phyloP scores from a whole-genome alignment of 1,139 yeast genomes.

The Meyerozyma guilliermondii region DNA sequence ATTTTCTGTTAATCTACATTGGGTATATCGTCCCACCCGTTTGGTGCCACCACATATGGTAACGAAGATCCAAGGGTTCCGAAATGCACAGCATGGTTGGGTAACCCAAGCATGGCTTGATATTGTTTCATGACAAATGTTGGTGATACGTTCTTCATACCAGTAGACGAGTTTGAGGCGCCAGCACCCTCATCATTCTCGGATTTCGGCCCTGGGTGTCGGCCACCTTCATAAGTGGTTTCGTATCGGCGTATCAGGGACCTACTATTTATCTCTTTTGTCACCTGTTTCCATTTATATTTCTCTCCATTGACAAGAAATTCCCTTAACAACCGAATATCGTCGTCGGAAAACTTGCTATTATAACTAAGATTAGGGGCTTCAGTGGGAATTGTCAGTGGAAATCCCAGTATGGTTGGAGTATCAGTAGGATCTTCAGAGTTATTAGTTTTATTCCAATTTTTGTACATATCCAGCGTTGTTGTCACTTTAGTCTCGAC shows the following conservation, averaged over 20 bases:
- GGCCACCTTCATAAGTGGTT: conserved; percentile 1
- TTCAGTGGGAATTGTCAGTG: not conserved
- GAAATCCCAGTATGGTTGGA: not conserved
- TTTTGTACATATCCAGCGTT: not conserved
- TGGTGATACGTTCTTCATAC: conserved; percentile 36
- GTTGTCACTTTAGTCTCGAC: conserved; percentile 1
- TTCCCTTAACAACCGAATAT: conserved; percentile 35
- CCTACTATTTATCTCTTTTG: conserved; percentile 35
- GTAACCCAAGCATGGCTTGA: conserved; percentile 37
- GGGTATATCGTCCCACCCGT: conserved; percentile 36
- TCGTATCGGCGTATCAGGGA: conserved; percentile 9
- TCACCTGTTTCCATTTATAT: conserved; percentile 44
- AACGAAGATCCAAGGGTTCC: conserved; percentile 38
- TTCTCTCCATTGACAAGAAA: conserved; percentile 39
- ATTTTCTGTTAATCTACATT: not conserved
- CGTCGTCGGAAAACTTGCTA: conserved; percentile 31
- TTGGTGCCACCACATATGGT: conserved; percentile 34
- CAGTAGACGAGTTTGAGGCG: conserved; percentile 6
- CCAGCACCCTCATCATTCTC: conserved; percentile 2
- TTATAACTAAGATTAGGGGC: conserved; percentile 4
- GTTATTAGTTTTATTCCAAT: not conserved
- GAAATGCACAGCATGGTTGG: conserved; percentile 34
- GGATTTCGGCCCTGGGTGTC: not conserved
- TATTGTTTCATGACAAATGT: conserved; percentile 43
- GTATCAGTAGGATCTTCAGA: not conserved